Evolutionary conservation across 2,329 filamentous ascomycete species (phyloP), one percentile per base, ranked within the genome.

Genomic region (Claviceps purpurea): DNA sequence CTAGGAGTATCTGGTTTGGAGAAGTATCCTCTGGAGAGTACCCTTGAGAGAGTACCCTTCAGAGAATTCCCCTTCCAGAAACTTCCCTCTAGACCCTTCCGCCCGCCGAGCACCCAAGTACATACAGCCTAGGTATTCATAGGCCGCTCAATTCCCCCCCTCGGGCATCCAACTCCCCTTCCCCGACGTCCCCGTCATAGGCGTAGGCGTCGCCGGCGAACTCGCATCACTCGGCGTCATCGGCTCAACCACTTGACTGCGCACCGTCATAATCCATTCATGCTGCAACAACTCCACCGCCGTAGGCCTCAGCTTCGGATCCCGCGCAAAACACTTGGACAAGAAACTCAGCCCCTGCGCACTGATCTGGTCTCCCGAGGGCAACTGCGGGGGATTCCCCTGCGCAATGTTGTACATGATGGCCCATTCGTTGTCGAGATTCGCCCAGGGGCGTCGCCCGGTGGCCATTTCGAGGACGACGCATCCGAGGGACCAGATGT

Each of bases 381-480:
- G 93, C 52, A 96, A 75, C 64, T 89, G 85, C 5, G 93, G 93
- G 48, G 89, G 87, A 61, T 96, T 95, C 57, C 93, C 93, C 65
- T 95, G 91, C 1, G 93, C 93, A 63, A 98, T 98, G 73, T 97
- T 97, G 77, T 96, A 98, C 93, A 98, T 98, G 71, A 98, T 97
- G 43, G 93, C 93, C 89, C 90, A 98, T 68, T 98, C 93, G 65
- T 98, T 98, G 72, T 98, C 93, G 47, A 97, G 81, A 57, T 85
- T 89, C 26, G 89, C 89, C 93, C 93, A 98, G 1, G 93, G 93
- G 16, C 91, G 82, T 56, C 89, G 81, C 20, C 93, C 93, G 0
- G 93, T 98, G 3, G 89, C 89, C 91, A 98, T 97, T 68, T 98
- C 93, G 43, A 96, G 79, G 58, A 98, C 88, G 40, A 98, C 93